These are phyloP conservation scores for Cenchrus fungigraminus DNA, from an alignment of 176 grass and related monocot species.

Conservation along the genomic window DNA sequence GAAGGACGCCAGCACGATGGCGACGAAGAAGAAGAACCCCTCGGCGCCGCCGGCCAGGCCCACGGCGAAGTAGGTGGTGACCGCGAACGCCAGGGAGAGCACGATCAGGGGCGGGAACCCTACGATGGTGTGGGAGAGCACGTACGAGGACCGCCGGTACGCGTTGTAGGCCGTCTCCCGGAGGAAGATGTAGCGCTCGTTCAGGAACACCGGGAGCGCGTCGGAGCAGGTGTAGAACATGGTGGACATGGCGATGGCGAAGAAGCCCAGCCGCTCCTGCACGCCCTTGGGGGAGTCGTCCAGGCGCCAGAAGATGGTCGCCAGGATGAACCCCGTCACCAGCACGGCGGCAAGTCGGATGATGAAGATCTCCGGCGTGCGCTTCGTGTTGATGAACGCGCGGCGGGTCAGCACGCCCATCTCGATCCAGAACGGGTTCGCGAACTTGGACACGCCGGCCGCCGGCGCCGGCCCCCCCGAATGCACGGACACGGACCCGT, in stretches of 20 bases:
- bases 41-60: conserved; percentile 67
- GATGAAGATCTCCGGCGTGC: conserved; percentile 79
- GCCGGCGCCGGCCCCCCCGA: neutral
- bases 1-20: conserved; percentile 90
- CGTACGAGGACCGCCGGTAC: conserved; percentile 94
- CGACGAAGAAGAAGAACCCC: conserved; percentile 90
- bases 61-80: conserved; percentile 95
- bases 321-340: conserved; percentile 89
- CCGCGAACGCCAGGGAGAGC: conserved; percentile 85
- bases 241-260: conserved; percentile 99
- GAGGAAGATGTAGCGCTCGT: conserved; percentile 99
- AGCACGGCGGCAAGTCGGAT: conserved; percentile 85
- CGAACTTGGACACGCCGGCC: conserved; percentile 68
- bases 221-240: conserved; percentile 99
- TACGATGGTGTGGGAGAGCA: conserved; percentile 88
- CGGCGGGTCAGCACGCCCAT: conserved; percentile 81
- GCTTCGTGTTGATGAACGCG: conserved; percentile 83
- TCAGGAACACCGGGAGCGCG: conserved; percentile 92
- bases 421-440: conserved; percentile 95
- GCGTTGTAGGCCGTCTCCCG: conserved; percentile 97
- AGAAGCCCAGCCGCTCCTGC: conserved; percentile 89
- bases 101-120: conserved; percentile 78
- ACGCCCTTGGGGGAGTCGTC: conserved; percentile 91
- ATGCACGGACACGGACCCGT: conserved; percentile 34
- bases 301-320: conserved; percentile 96